phyloP scores from a whole-genome alignment of 495 filamentous ascomycete species.

The Podospora australis region DNA sequence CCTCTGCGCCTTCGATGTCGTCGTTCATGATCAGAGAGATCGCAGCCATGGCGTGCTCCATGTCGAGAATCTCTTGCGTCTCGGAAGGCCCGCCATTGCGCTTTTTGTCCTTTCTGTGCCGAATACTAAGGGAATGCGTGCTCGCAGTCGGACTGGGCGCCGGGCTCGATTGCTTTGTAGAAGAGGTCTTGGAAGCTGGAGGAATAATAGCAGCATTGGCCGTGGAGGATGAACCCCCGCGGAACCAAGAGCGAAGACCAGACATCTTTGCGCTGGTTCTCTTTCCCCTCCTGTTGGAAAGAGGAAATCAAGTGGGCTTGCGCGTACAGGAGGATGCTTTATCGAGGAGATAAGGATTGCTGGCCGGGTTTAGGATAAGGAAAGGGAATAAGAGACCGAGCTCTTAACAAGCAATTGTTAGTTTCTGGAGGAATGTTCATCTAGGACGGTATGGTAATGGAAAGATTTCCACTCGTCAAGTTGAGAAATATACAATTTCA shows the following conservation, averaged over 20 bases:
- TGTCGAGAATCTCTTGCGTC: slow-evolving; percentile 29
- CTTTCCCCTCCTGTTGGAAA: no score
- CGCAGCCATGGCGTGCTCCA: slow-evolving; percentile 43
- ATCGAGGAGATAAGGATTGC: no score
- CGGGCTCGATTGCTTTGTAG: slow-evolving; percentile 15
- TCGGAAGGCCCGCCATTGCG: slow-evolving; percentile 21
- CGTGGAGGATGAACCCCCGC: no score
- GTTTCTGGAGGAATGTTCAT: no score
- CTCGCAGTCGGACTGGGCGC: slow-evolving; percentile 20
- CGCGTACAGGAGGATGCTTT: no score
- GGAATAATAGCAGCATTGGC: slow-evolving; percentile 9
- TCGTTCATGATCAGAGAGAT: slow-evolving; percentile 76
- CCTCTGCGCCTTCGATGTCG: slow-evolving; percentile 83
- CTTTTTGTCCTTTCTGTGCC: background rate
- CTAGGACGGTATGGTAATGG: no score
- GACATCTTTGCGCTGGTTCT: slow-evolving; percentile 22
- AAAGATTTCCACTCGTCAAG: no score
- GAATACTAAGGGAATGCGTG: slow-evolving; percentile 15
- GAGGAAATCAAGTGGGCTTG: background rate
- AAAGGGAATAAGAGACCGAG: no score
- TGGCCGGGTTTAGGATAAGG: no score
- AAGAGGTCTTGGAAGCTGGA: slow-evolving; percentile 18
- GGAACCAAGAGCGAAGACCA: slow-evolving; percentile 26
- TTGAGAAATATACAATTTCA: no score
- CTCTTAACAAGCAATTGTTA: no score